Conservation (phyloP, 306 rosid genomes). For the Cucurbita argyrosperma region DNA sequence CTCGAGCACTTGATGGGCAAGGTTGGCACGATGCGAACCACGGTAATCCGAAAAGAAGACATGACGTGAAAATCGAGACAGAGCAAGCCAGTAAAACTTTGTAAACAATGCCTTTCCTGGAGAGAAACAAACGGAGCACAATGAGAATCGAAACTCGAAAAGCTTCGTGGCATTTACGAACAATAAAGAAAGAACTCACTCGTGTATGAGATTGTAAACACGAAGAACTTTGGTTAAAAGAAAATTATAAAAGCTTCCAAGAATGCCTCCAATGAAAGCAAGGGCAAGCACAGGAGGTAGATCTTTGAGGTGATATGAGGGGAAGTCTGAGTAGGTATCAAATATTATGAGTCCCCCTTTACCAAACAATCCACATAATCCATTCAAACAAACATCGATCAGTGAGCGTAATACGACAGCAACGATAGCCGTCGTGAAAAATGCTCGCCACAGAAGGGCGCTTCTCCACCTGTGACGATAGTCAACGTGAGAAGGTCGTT, state of each 20-base stretch:
- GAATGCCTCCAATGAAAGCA: slow-evolving; percentile 67
- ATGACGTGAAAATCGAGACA: slow-evolving; percentile 69
- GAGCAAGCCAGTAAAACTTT: slow-evolving; percentile 56
- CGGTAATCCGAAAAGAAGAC: slow-evolving; percentile 88
- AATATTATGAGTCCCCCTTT: slow-evolving; percentile 94
- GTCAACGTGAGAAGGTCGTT: not conserved
- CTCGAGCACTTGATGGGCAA: slow-evolving; percentile 59
- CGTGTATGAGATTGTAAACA: slow-evolving; percentile 50
- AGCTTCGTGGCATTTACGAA: not conserved
- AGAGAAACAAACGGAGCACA: slow-evolving; percentile 3
- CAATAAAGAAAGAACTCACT: slow-evolving; percentile 33
- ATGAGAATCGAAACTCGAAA: slow-evolving; percentile 8
- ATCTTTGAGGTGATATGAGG: slow-evolving; percentile 58
- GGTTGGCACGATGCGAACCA: slow-evolving; percentile 69
- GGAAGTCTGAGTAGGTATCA: slow-evolving; percentile 51
- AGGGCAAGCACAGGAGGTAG: slow-evolving; percentile 70
- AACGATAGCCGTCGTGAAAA: slow-evolving; percentile 76
- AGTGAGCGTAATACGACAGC: slow-evolving; percentile 76
- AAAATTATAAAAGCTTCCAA: slow-evolving; percentile 74
- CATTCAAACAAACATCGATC: slow-evolving; percentile 72
- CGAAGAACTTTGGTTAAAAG: slow-evolving; percentile 59
- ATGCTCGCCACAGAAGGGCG: slow-evolving; percentile 93
- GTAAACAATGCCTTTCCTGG: slow-evolving; percentile 61
- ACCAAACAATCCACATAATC: slow-evolving; percentile 85
- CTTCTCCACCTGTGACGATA: slow-evolving; percentile 75